Base-by-base conservation (phyloP, 306 rosid genomes). In the Arachis hypogaea region DNA sequence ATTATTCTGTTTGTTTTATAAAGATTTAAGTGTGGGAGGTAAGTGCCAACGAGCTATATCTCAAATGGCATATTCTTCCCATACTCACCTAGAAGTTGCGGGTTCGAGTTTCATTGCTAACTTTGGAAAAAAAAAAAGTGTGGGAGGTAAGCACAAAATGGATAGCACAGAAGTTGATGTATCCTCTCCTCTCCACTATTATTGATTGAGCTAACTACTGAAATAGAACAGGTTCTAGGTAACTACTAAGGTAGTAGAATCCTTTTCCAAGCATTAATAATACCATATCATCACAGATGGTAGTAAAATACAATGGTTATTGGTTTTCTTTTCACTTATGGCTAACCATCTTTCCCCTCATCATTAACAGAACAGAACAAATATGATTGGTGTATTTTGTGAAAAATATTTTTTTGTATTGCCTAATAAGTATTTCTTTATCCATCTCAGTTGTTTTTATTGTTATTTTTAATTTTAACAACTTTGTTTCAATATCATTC, bases 401-500 rank as follows among this genome's bases (percentile, higher is more conserved):
- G 57, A 63, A 70, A n/a, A 58, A 10, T 36, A 66, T 44, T 55
- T 28, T 55, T 10, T 68, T 55, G 38, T 16, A 3, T 8, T 9
- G 36, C 11, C 36, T 22, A 54, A 49, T 40, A 46, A 38, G 36
- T 49, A 68, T 44, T 77, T 28, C 29, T 11, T 57, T 71, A 56
- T 55, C 59, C 9, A 40, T 66, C 43, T 71, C 59, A 66, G 43
- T 50, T 73, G 58, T 57, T 63, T 72, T 59, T 59, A 22, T 41
- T 47, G 60, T 66, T 38, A 70, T 40, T 65, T 59, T 43, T 44
- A 33, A 54, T 73, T 73, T 40, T 55, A 76, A 63, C 76, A 68
- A 58, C 76, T 58, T 58, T 67, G 10, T 79, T 63, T 72, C 63
- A 56, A 40, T 54, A 54, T 75, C 67, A 67, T 60, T 59, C 71